Percentiles rank a stretch among this genome's conserved stretches.
phyloP scores from a whole-genome alignment of 2,329 filamentous ascomycete species.

The Talaromyces sp. region DNA sequence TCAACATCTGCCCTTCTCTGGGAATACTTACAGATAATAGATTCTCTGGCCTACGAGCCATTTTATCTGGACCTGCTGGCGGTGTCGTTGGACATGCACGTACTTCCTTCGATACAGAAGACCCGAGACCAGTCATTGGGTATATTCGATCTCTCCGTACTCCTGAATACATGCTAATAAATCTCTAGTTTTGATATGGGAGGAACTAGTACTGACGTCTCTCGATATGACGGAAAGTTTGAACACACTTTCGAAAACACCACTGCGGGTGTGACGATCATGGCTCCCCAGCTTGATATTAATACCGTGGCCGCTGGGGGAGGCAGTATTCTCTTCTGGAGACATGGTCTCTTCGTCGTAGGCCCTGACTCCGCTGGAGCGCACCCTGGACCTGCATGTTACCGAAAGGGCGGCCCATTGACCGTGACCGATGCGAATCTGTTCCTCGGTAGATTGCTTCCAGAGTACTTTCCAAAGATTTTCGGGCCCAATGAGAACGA shows the following conservation, averaged over 20 bases:
- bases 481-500: slow-evolving; percentile 18
- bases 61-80: slow-evolving; percentile 83
- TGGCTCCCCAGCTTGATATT: slow-evolving; percentile 85
- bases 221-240: slow-evolving; percentile 77
- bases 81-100: slow-evolving; percentile 90
- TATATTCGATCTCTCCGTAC: background rate
- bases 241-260: slow-evolving; percentile 92
- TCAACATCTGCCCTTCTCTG: background rate
- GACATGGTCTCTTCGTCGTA: slow-evolving; percentile 81
- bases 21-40: slow-evolving; percentile 24
- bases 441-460: slow-evolving; percentile 74
- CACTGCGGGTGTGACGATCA: slow-evolving; percentile 85
- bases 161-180: background rate
- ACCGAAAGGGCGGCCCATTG: slow-evolving; percentile 80
- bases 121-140: slow-evolving; percentile 63
- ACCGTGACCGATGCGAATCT: slow-evolving; percentile 91
- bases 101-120: slow-evolving; percentile 77
- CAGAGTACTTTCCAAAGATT: slow-evolving; percentile 59
- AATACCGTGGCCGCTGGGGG: slow-evolving; percentile 91
- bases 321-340: slow-evolving; percentile 65
- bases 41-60: slow-evolving; percentile 79
- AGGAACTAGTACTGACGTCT: slow-evolving; percentile 83
- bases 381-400: slow-evolving; percentile 85
- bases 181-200: slow-evolving; percentile 86
- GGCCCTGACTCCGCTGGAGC: slow-evolving; percentile 86